phyloP scores from a whole-genome alignment of 768 basidiomycete species.

The Mycena metata region DNA sequence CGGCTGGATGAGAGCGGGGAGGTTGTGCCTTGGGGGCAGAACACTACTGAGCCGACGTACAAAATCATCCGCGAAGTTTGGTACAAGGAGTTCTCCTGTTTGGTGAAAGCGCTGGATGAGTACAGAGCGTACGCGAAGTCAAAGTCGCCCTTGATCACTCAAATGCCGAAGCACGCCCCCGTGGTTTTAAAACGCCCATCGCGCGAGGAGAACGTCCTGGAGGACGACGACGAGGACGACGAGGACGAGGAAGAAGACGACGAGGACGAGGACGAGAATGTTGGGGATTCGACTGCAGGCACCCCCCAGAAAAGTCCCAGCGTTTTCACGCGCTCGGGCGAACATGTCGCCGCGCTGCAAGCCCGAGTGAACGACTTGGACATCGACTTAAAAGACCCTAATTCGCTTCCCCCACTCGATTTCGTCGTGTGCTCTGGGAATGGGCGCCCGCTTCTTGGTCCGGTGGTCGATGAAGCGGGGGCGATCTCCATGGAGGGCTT shows the following conservation, averaged over 20 bases:
- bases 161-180: too few species aligned
- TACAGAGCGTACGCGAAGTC: too few species aligned
- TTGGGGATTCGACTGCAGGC: neutral
- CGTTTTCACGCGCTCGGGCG: neutral
- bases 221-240: neutral
- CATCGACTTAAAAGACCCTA: too few species aligned
- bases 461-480: neutral
- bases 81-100: conserved; percentile 7
- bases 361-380: too few species aligned
- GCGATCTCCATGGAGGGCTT: neutral
- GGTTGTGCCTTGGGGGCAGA: conserved; percentile 16
- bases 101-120: too few species aligned
- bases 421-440: neutral
- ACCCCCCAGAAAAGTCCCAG: neutral
- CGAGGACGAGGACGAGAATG: conserved; percentile 7
- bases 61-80: conserved; percentile 17
- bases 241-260: conserved; percentile 12
- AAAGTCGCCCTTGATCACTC: too few species aligned
- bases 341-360: too few species aligned
- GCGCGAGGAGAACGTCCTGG: too few species aligned
- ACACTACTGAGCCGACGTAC: neutral
- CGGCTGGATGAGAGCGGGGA: neutral
- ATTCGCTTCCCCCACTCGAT: neutral
- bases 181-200: too few species aligned
- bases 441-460: conserved; percentile 1